Evolutionary conservation across 495 filamentous ascomycete genomes (phyloP), one percentile per base, ranked within the genome.

Genomic region (Immersiella caudata): DNA sequence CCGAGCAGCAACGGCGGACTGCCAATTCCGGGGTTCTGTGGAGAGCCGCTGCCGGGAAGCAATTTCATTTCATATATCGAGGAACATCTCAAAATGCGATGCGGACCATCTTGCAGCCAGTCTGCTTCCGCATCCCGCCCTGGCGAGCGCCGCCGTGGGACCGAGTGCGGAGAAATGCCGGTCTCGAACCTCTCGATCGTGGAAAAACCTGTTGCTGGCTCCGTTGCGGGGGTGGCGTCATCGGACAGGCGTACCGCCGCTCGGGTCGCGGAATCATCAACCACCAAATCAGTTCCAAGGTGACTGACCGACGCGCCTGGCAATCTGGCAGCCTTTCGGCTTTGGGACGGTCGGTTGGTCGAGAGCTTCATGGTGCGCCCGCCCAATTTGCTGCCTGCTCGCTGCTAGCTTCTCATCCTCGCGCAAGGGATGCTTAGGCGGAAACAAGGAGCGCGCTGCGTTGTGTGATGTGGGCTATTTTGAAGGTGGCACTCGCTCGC

Each of bases 21-120:
- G 33, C 18, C 20, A 21, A 36, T 62, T 46, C 60, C 60, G 60
- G 60, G 60, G 33, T 60, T 29, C 29, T 60, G 57, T 60, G 57
- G 57, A 60, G 26, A 36, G 57, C 57, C 57, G n/a, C 26, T 33
- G 57, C 14, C 29, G 20, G 60, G 60, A 46, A 62, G 60, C 35
- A 62, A 62, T 62, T 50, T 62, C 22, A 50, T 14, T 49, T 46
- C 60, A 62, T 59, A 62, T 62, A 46, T 62, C 33, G n/a, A 16
- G 33, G 40, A 22, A 26, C 7, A 16, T 40, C 57, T 62, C 60
- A 24, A 46, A n/a, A 50, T 62, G 60, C 60, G 60, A 62, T 36
- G 12, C 36, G 29, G 21, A 62, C 9, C 21, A 50, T 22, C 60
- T 49, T 14, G 60, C 60, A 62, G 60, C 20, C 9, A 26, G 26